Evolutionary conservation across 2,329 filamentous ascomycete species (phyloP).

Genomic region (Bretziella fagacearum): DNA sequence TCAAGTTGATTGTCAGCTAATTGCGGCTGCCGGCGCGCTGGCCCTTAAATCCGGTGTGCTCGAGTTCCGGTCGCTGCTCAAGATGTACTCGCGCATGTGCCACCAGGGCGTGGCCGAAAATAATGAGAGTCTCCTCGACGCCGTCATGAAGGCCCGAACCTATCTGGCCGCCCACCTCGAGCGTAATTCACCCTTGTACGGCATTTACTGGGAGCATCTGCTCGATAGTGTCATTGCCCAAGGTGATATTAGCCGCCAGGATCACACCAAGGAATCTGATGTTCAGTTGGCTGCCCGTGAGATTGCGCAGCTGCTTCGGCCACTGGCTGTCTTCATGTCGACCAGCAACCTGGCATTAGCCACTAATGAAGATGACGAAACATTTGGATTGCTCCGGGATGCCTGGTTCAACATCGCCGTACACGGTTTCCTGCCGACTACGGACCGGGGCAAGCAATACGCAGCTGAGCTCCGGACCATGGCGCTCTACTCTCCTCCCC

Average conservation of each 20-base stretch:
- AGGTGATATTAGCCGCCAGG: conserved; percentile 64
- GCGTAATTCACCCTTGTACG: conserved; percentile 56
- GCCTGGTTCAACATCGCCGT: conserved; percentile 97
- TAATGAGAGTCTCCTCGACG: conserved; percentile 49
- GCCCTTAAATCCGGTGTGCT: conserved; percentile 60
- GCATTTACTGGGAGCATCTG: conserved; percentile 68
- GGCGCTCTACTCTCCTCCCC: conserved; percentile 69
- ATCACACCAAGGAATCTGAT: conserved; percentile 59
- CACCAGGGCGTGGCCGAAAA: conserved; percentile 56
- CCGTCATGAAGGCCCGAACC: conserved; percentile 62
- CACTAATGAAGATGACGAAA: conserved; percentile 41
- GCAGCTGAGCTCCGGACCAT: conserved; percentile 64
- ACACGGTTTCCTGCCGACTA: conserved; percentile 69
- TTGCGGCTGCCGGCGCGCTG: conserved; percentile 63
- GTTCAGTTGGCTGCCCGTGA: conserved; percentile 69
- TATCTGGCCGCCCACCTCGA: conserved; percentile 56
- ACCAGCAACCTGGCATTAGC: conserved; percentile 39
- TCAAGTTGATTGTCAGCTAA: conserved; percentile 67
- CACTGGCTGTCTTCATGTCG: conserved; percentile 72
- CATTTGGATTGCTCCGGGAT: conserved; percentile 61
- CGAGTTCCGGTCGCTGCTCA: conserved; percentile 74
- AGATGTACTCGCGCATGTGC: conserved; percentile 61
- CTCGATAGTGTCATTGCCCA: conserved; percentile 79
- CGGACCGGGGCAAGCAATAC: conserved; percentile 55
- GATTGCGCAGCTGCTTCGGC: conserved; percentile 73